Evolutionary conservation across 2,329 filamentous ascomycete species (phyloP), one percentile per base, ranked within the genome.

Genomic region (Fusarium sp.): DNA sequence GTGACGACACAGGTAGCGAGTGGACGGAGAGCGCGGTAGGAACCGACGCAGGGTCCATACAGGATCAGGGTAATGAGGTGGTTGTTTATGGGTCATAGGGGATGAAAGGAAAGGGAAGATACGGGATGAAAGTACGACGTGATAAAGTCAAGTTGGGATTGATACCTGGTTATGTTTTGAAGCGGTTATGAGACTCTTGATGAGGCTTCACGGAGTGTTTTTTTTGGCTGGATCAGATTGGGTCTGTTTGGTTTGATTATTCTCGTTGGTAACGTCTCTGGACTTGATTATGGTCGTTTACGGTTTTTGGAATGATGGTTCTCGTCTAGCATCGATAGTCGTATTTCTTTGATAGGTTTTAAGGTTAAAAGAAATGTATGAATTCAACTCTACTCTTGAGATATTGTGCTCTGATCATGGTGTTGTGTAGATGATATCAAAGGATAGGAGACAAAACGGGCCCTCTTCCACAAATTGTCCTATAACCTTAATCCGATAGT

Each of bases 21-120:
- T 88, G 85, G 84, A 87, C 86, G 4, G 86, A 85, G 75, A 87
- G 85, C 65, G 83, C 77, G 6, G 76, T 81, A 31, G 81, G 61
- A 71, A 80, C 64, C 69, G 72, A 62, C 67, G 75, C 51, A 64
- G 76, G 31, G 61, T 75, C 44, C 74, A 72, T 55, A 70, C 78
- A 82, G 33, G 79, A 76, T 6, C 79, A 82, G 33, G 79, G 77
- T 6, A 79, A 80, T 38, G 82, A 83, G 64, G 67, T 85, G 51
- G 78, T 83, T 40, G 77, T 84, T 36, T 80, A 81, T 61, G 81
- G 78, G 38, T 76, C 77, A 67, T 80, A 65, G 55, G 22, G 10
- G 40, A 58, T 29, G 51, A 42, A 68, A 36, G 44, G 42, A 46
- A 68, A 38, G 44, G 42, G 22, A 68, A 20, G 62, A 24, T 35